A percentile compares a stretch with the other conserved stretches of the same genome.
These are phyloP conservation scores for Dactylellina drechsleri DNA, from an alignment of 2,329 filamentous ascomycete species.

Conservation along the genomic window DNA sequence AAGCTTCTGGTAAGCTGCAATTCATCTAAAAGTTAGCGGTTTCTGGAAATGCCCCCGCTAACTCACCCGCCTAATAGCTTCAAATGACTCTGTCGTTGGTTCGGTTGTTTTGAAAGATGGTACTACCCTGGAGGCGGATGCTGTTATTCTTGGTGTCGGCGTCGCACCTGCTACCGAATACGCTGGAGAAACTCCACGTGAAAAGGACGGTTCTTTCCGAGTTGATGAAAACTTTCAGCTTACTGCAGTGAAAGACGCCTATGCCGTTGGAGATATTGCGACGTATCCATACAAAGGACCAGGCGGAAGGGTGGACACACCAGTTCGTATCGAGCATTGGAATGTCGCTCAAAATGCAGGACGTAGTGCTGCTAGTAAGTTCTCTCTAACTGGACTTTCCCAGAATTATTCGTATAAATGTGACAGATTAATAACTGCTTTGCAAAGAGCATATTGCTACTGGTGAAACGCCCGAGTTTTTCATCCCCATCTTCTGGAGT, in stretches of 20 bases:
- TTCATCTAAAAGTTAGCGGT: not conserved
- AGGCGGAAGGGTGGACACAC: constrained; percentile 73
- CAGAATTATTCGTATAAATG: not conserved
- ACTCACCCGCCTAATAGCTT: constrained; percentile 59
- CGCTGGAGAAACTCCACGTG: constrained; percentile 77
- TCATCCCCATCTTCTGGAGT: constrained; percentile 97
- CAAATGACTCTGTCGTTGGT: constrained; percentile 77
- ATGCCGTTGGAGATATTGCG: constrained; percentile 87
- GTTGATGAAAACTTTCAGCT: constrained; percentile 84
- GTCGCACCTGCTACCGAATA: constrained; percentile 87
- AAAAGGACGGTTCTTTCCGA: constrained; percentile 84
- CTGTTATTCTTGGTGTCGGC: constrained; percentile 91
- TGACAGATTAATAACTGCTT: not conserved
- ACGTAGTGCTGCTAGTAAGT: constrained; percentile 73
- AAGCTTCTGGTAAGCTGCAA: constrained; percentile 67
- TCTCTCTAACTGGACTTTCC: not conserved
- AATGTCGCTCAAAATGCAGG: constrained; percentile 96
- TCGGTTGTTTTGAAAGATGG: constrained; percentile 86
- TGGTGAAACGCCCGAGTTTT: constrained; percentile 72
- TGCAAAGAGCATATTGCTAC: constrained; percentile 73
- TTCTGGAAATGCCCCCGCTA: not conserved
- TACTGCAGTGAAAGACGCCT: constrained; percentile 80
- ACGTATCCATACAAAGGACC: constrained; percentile 94
- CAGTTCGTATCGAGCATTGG: constrained; percentile 90
- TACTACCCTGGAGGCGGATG: constrained; percentile 81